phyloP scores from a whole-genome alignment of 2,329 filamentous ascomycete species.

The Xylariaceae sp. region DNA sequence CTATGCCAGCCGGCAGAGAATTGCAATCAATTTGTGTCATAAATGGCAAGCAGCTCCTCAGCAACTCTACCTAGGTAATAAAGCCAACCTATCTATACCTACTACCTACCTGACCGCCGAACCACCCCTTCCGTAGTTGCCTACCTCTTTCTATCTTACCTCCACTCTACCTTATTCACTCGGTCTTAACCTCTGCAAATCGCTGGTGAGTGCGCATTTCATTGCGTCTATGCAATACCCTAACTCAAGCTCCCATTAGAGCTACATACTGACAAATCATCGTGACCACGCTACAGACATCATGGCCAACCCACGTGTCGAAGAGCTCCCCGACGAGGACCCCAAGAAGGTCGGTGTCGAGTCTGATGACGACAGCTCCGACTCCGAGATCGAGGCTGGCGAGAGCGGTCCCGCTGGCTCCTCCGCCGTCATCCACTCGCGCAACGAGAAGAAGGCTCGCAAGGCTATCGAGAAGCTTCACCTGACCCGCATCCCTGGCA shows the following conservation, averaged over 20 bases:
- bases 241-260: no score
- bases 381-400: slow-evolving; percentile 72
- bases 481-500: slow-evolving; percentile 91
- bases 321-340: slow-evolving; percentile 93
- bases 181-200: no score
- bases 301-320: slow-evolving; percentile 97
- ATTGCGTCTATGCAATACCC: no score
- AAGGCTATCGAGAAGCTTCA: slow-evolving; percentile 99
- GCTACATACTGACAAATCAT: no score
- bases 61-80: slow-evolving; percentile 21
- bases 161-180: no score
- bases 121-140: no score
- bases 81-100: no score
- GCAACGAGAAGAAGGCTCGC: slow-evolving; percentile 99
- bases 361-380: slow-evolving; percentile 68
- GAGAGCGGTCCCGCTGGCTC: slow-evolving; percentile 72
- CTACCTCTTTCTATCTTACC: no score
- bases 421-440: slow-evolving; percentile 88
- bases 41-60: no score
- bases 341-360: slow-evolving; percentile 75
- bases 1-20: slow-evolving; percentile 22
- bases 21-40: slow-evolving; percentile 23
- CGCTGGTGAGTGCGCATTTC: no score
- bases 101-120: no score
- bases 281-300: no score